phyloP scores from a whole-genome alignment of 2,329 filamentous ascomycete genomes.

The Fusarium nematophilum region DNA sequence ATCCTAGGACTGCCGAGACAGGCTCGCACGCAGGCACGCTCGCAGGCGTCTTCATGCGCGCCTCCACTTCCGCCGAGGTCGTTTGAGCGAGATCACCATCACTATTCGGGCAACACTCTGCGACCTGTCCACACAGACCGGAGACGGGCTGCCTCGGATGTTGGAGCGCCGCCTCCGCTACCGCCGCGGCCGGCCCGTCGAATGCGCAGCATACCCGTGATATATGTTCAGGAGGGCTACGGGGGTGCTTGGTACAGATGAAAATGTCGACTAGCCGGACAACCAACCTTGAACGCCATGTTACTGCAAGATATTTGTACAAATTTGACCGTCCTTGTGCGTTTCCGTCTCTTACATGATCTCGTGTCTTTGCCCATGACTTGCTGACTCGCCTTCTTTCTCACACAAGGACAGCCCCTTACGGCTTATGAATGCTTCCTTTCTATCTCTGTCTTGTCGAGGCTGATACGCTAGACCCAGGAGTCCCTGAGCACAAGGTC shows the following conservation, averaged over 20 bases:
- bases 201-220: conserved; percentile 44
- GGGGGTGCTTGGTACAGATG: conserved; percentile 35
- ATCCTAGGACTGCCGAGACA: conserved; percentile 13
- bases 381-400: conserved; percentile 14
- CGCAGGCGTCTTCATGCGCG: conserved; percentile 4
- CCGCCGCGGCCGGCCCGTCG: conserved; percentile 43
- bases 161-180: conserved; percentile 38
- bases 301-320: conserved; percentile 16
- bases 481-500: conserved; percentile 42
- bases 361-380: conserved; percentile 1
- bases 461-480: conserved; percentile 29
- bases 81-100: conserved; percentile 20
- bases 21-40: conserved; percentile 12
- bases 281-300: conserved; percentile 27
- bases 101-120: conserved; percentile 21
- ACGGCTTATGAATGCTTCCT: background rate
- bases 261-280: conserved; percentile 25
- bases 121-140: conserved; percentile 5
- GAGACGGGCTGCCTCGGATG: conserved; percentile 37
- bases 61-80: conserved; percentile 32
- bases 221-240: conserved; percentile 45
- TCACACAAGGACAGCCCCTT: background rate
- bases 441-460: conserved; percentile 33
- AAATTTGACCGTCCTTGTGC: conserved; percentile 29
- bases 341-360: conserved; percentile 6